A percentile compares a stretch with the other conserved stretches of the same genome.
Evolutionary conservation across 768 basidiomycete species (phyloP).

Genomic region (Phallus indusiatus): DNA sequence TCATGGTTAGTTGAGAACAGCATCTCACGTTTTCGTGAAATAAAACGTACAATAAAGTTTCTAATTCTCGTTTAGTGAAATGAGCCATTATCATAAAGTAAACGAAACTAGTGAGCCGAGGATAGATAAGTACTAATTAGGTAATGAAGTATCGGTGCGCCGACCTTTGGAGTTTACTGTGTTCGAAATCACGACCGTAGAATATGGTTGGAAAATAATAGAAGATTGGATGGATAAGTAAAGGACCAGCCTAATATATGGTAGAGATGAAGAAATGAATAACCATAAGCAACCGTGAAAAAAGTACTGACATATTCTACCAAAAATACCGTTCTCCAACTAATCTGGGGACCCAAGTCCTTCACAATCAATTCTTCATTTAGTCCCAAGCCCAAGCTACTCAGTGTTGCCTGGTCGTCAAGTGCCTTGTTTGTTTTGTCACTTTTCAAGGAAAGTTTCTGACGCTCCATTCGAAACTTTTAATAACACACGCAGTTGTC

Average conservation of each 20-base stretch:
- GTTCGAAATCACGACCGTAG: constrained; percentile 61
- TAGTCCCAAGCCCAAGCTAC: constrained; percentile 44
- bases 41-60: constrained; percentile 74
- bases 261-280: background rate
- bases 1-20: background rate
- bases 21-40: background rate
- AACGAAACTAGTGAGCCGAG: constrained; percentile 37
- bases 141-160: constrained; percentile 13
- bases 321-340: constrained; percentile 83
- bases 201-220: constrained; percentile 62
- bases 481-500: constrained; percentile 21
- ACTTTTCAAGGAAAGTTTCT: constrained; percentile 59
- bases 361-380: constrained; percentile 69
- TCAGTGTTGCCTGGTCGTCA: constrained; percentile 52
- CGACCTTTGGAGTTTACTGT: constrained; percentile 72
- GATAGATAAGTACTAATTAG: constrained; percentile 10
- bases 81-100: constrained; percentile 75
- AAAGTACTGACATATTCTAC: constrained; percentile 78
- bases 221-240: constrained; percentile 80
- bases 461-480: constrained; percentile 65
- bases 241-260: constrained; percentile 62
- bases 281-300: background rate
- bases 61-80: constrained; percentile 85
- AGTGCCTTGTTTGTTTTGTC: constrained; percentile 43
- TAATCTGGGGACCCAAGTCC: constrained; percentile 84